Evolutionary conservation across 192 early-diverging fungal species (phyloP), one percentile per base, ranked within the genome.

Genomic region (Entomortierella beljakovae): DNA sequence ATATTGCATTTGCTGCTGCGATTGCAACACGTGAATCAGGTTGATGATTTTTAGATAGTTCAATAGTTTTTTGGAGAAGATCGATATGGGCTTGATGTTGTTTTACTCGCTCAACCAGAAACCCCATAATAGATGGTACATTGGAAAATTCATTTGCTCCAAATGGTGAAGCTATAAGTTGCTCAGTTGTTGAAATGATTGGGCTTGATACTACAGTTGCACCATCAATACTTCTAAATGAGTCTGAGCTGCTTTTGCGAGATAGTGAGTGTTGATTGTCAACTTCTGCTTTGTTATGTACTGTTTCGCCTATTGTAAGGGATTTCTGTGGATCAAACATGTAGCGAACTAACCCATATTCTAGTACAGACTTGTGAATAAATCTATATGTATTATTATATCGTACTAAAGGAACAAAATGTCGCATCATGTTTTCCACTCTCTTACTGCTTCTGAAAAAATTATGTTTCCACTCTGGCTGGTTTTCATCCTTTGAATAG

Each of bases 21-120:
- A n/a, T n/a, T n/a, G n/a, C n/a, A n/a, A n/a, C n/a, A n/a, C n/a
- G n/a, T n/a, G n/a, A n/a, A n/a, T n/a, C n/a, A n/a, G n/a, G n/a
- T n/a, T n/a, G n/a, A n/a, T n/a, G n/a, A n/a, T n/a, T 22, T 40
- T 68, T 68, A 18, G 65, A 68, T 11, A 8, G 25, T n/a, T 68
- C 65, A 49, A 68, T 48, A 6, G n/a, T 31, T 16, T 10, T 40
- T 1, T 49, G 15, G 15, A 68, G 43, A 32, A 57, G 65, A 4
- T 58, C 20, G 29, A 49, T 68, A 43, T 57, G 50, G 16, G 33
- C 40, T 4, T 54, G 65, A 26, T 58, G 54, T 35, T 42, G 43
- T 22, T 58, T 6, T 0, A 20, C 31, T 13, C 65, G 65, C n/a
- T 68, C 65, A 15, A 33, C 28, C 11, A 68, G 25, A n/a, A 68